A percentile compares a stretch with the other conserved stretches of the same genome.
Conservation (phyloP, 2,329 filamentous ascomycete genomes). For the Aspergillus neoniger region DNA sequence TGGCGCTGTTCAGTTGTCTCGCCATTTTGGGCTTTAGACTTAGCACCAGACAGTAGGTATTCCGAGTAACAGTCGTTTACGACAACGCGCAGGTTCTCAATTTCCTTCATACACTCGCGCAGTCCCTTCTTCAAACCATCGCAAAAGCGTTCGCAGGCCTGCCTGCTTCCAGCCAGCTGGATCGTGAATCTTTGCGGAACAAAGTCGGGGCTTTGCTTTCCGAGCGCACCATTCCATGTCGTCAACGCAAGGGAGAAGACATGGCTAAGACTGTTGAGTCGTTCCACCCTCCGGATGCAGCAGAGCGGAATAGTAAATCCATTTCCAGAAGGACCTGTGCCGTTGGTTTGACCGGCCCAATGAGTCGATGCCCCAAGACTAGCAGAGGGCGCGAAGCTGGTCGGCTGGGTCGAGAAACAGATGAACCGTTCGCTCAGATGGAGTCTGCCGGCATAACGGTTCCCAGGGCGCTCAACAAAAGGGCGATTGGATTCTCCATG, state of each 20-base stretch:
- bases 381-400: constrained; percentile 79
- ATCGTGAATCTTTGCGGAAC: constrained; percentile 86
- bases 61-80: constrained; percentile 88
- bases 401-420: constrained; percentile 92
- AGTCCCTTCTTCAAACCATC: constrained; percentile 91
- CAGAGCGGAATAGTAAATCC: constrained; percentile 94
- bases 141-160: constrained; percentile 91
- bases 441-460: constrained; percentile 87
- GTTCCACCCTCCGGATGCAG: constrained; percentile 86
- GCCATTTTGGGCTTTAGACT: constrained; percentile 53
- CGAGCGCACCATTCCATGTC: constrained; percentile 78
- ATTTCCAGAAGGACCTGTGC: constrained; percentile 88
- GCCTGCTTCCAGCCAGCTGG: constrained; percentile 84
- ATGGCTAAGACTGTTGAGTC: constrained; percentile 88
- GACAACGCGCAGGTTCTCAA: constrained; percentile 79
- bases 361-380: constrained; percentile 76
- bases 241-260: constrained; percentile 91
- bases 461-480: constrained; percentile 64
- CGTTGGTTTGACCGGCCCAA: constrained; percentile 91
- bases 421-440: constrained; percentile 93
- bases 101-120: constrained; percentile 81
- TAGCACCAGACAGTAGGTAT: constrained; percentile 62
- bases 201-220: constrained; percentile 59
- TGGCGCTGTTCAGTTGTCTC: constrained; percentile 49
- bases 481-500: constrained; percentile 64